These are phyloP conservation scores for Fusarium sp. DNA, from an alignment of 2,329 filamentous ascomycete species.

Conservation along the genomic window DNA sequence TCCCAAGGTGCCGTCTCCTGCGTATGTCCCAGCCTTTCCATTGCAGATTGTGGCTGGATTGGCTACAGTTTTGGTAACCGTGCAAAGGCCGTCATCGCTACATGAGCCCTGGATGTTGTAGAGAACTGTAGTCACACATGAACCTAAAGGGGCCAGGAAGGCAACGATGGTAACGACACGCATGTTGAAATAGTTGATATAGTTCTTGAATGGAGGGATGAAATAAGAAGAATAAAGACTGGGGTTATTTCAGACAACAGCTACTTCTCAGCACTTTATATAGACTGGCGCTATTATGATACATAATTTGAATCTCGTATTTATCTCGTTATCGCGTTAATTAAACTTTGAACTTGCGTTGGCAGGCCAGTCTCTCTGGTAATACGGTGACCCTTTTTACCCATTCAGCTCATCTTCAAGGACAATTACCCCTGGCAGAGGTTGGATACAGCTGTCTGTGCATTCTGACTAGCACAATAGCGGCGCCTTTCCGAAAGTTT, in stretches of 20 bases:
- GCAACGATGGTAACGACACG: neutral
- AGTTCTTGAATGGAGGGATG: neutral
- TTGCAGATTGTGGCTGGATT: neutral
- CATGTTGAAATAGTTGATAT: neutral
- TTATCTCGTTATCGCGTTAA: neutral
- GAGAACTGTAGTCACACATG: neutral
- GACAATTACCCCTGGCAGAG: too few species aligned
- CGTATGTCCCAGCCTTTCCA: neutral
- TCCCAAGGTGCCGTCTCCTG: neutral
- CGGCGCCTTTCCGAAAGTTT: too few species aligned
- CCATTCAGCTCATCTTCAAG: too few species aligned
- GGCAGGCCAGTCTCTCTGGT: too few species aligned
- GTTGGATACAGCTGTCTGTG: too few species aligned
- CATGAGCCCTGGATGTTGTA: neutral
- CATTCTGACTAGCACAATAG: too few species aligned
- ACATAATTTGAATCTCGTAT: neutral
- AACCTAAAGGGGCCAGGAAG: neutral
- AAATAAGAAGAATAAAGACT: too few species aligned
- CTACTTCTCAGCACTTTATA: accelerated
- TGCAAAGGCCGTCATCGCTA: neutral
- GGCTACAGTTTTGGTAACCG: neutral
- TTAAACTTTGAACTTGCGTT: neutral
- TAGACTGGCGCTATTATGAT: too few species aligned
- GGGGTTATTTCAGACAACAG: neutral
- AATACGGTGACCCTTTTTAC: too few species aligned